A percentile compares a stretch with the other conserved stretches of the same genome.
Conservation (phyloP, 129 eudicot genomes). For the Glebionis coronaria region DNA sequence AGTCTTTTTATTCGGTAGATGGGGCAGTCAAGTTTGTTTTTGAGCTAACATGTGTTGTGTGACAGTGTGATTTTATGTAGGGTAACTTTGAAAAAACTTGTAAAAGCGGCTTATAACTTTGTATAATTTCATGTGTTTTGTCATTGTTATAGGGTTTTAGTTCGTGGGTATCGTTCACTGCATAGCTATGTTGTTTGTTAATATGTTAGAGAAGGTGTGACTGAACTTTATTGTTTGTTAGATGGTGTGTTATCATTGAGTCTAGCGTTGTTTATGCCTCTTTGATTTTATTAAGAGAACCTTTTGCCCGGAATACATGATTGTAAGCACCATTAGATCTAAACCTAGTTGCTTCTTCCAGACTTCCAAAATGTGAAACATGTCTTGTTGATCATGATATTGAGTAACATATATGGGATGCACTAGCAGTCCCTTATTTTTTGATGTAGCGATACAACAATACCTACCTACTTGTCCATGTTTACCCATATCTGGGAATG, state of each 20-base stretch:
- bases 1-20: slow-evolving; percentile 17
- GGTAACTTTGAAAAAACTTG: slow-evolving; percentile 26
- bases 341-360: slow-evolving; percentile 6
- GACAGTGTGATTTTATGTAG: slow-evolving; percentile 35
- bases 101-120: background rate
- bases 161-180: background rate
- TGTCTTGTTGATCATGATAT: too few relatives aligned
- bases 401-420: slow-evolving; percentile 1
- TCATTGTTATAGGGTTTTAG: background rate
- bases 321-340: slow-evolving; percentile 1
- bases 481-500: background rate
- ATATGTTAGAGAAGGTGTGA: background rate
- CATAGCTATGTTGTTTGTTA: slow-evolving; percentile 1
- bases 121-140: background rate
- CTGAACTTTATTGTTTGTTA: background rate
- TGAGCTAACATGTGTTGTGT: slow-evolving; percentile 28
- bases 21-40: slow-evolving; percentile 17
- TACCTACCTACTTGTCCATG: slow-evolving; percentile 3
- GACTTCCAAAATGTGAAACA: too few relatives aligned
- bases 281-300: background rate
- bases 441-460: too few relatives aligned
- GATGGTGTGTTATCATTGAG: slow-evolving; percentile 3
- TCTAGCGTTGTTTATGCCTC: slow-evolving; percentile 18
- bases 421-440: too few relatives aligned
- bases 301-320: background rate